These are phyloP conservation scores for Fusarium circinatum DNA, from an alignment of 2,329 filamentous ascomycete genomes.

Conservation along the genomic window DNA sequence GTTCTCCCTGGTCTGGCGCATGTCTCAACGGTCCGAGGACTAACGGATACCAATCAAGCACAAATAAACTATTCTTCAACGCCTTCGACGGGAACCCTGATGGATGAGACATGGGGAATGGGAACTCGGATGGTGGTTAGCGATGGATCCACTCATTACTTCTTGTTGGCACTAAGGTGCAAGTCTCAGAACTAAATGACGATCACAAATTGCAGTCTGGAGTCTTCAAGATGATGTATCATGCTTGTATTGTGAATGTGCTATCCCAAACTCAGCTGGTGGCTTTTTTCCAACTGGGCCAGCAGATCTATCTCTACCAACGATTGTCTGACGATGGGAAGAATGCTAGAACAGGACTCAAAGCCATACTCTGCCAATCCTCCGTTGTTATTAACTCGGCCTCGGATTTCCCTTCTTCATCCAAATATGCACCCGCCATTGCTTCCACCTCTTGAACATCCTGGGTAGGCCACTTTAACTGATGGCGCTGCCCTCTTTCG, in stretches of 20 bases:
- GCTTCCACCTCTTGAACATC: background rate
- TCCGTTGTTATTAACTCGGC: background rate
- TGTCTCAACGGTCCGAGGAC: constrained; percentile 6
- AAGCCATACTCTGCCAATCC: constrained; percentile 16
- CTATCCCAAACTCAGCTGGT: background rate
- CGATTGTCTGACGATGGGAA: constrained; percentile 35
- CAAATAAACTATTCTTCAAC: constrained; percentile 39
- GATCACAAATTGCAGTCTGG: constrained; percentile 13
- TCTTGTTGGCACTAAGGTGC: constrained; percentile 7
- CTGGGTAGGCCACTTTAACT: background rate
- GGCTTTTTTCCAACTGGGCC: background rate
- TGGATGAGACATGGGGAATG: constrained; percentile 20
- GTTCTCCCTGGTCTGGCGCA: constrained; percentile 37
- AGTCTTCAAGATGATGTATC: background rate
- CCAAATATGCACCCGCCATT: constrained; percentile 11
- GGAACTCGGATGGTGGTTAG: constrained; percentile 8
- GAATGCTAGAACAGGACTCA: constrained; percentile 49
- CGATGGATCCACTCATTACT: constrained; percentile 40
- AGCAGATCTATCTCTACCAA: background rate
- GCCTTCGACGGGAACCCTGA: constrained; percentile 41
- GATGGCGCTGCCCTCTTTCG: constrained; percentile 11
- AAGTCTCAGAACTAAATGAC: constrained; percentile 5
- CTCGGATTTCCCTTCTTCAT: background rate
- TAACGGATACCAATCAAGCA: constrained; percentile 43
- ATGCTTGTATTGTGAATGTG: background rate